phyloP scores from a whole-genome alignment of 2,329 filamentous ascomycete species.

The Colletotrichum horii region DNA sequence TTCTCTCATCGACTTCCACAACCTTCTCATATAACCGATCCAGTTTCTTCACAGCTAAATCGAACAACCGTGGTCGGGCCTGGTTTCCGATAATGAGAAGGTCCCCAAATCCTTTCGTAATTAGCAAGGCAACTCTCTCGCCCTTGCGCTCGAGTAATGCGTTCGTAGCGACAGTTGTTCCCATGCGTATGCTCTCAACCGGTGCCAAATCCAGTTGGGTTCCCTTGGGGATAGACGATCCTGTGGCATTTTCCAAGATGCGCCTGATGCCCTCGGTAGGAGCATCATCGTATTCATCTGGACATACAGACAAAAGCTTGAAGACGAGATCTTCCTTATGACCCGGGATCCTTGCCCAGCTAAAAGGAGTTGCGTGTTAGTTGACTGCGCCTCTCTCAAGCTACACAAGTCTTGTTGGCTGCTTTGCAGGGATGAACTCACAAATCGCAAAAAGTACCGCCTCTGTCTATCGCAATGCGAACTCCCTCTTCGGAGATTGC shows the following conservation, averaged over 20 bases:
- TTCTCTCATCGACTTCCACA: conserved; percentile 73
- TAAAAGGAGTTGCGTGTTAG: background rate
- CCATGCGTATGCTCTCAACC: conserved; percentile 75
- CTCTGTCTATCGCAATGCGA: background rate
- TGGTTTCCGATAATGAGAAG: conserved; percentile 77
- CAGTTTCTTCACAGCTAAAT: conserved; percentile 70
- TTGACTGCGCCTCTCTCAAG: background rate
- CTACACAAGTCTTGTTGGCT: background rate
- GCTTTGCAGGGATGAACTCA: background rate
- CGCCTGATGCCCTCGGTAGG: conserved; percentile 73
- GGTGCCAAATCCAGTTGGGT: conserved; percentile 34
- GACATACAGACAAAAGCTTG: conserved; percentile 75
- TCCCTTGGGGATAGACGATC: conserved; percentile 11
- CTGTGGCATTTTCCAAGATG: conserved; percentile 37
- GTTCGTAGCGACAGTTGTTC: conserved; percentile 79
- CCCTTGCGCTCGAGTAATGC: conserved; percentile 76
- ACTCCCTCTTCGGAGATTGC: background rate
- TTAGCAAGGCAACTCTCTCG: conserved; percentile 71
- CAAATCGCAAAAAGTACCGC: background rate
- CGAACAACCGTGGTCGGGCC: conserved; percentile 74
- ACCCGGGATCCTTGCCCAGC: conserved; percentile 51
- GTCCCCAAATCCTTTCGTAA: conserved; percentile 75
- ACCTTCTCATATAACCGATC: conserved; percentile 73
- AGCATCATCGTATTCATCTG: conserved; percentile 73
- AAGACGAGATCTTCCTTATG: conserved; percentile 68